Conservation (phyloP, 179 eudicot species). For the Silene noctiflora region DNA sequence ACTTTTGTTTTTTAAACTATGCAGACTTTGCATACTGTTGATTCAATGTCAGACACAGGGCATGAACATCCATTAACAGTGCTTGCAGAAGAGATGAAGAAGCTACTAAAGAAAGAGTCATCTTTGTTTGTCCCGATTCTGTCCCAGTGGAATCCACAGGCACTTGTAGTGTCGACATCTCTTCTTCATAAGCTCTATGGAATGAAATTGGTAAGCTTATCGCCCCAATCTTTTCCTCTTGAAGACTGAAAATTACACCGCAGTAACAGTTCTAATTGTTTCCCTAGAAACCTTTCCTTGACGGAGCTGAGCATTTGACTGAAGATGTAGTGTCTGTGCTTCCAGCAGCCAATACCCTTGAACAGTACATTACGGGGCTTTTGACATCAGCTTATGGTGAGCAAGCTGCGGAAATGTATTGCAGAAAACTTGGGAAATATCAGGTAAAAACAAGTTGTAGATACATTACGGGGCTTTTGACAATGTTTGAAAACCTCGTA, state of each 20-base stretch:
- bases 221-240: background rate
- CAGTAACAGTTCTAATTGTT: conserved; percentile 18
- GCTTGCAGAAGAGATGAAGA: conserved; percentile 83
- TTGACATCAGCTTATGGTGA: conserved; percentile 71
- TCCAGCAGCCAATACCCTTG: conserved; percentile 96
- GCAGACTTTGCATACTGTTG: conserved; percentile 79
- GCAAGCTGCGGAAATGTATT: conserved; percentile 64
- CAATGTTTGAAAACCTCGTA: too few relatives aligned
- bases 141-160: conserved; percentile 77
- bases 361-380: conserved; percentile 60
- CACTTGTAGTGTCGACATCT: conserved; percentile 74
- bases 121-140: conserved; percentile 68
- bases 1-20: background rate
- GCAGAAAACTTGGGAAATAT: conserved; percentile 65
- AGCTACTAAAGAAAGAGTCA: conserved; percentile 67
- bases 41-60: conserved; percentile 56
- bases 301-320: conserved; percentile 85
- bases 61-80: conserved; percentile 87
- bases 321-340: conserved; percentile 94
- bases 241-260: background rate
- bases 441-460: conserved; percentile 53
- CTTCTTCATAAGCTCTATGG: conserved; percentile 95
- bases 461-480: conserved; percentile 1
- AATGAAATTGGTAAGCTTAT: conserved; percentile 68
- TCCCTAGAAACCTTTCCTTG: conserved; percentile 87